These are phyloP conservation scores for Phytopythium mirpurense DNA, from an alignment of 352 stramenopile species.

Conservation along the genomic window DNA sequence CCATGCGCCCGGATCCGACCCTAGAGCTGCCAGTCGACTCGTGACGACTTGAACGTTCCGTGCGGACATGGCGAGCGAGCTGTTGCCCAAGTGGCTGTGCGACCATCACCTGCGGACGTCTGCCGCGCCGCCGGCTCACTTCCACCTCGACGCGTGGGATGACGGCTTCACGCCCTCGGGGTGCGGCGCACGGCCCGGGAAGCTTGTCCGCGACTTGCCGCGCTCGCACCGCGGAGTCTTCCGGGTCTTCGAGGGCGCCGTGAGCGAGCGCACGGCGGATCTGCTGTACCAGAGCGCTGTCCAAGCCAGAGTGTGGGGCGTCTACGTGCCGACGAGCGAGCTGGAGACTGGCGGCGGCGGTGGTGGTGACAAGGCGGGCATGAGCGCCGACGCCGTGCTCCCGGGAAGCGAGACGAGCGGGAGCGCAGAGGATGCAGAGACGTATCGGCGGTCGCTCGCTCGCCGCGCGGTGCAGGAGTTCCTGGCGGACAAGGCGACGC, in stretches of 20 bases:
- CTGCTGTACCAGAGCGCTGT: conserved; percentile 54
- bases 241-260: conserved; percentile 39
- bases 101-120: conserved; percentile 1
- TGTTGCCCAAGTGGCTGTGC: conserved; percentile 24
- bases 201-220: conserved; percentile 42
- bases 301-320: conserved; percentile 54
- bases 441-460: conserved; percentile 40
- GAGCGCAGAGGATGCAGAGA: conserved; percentile 12
- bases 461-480: conserved; percentile 48
- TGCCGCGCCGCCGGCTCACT: conserved; percentile 14
- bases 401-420: conserved; percentile 10
- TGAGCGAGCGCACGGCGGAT: conserved; percentile 37
- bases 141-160: conserved; percentile 32
- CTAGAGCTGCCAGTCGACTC: too few relatives aligned
- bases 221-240: conserved; percentile 26
- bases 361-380: too few relatives aligned
- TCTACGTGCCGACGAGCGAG: conserved; percentile 41
- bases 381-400: conserved; percentile 2
- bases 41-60: too few relatives aligned
- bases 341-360: conserved; percentile 8
- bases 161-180: conserved; percentile 64
- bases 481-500: conserved; percentile 20
- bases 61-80: too few relatives aligned
- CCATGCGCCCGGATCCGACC: too few relatives aligned
- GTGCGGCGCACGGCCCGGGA: conserved; percentile 25